These are phyloP conservation scores for Pachysandra terminalis DNA, from an alignment of 164 flowering plant genomes.

Conservation along the genomic window DNA sequence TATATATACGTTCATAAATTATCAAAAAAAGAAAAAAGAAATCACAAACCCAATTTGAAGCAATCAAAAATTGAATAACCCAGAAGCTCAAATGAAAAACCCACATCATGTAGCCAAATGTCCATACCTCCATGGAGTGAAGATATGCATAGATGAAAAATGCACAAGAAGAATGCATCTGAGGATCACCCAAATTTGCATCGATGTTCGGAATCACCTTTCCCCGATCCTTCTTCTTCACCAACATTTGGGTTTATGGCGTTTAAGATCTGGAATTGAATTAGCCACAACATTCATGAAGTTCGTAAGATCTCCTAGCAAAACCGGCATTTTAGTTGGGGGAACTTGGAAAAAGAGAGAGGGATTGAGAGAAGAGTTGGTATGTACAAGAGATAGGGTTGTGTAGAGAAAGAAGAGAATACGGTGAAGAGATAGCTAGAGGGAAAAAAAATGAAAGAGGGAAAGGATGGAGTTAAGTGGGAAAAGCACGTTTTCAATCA, in stretches of 20 bases:
- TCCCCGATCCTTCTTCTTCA: conserved; percentile 18
- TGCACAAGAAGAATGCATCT: conserved; percentile 23
- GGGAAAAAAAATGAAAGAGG: no score
- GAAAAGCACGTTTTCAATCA: no score
- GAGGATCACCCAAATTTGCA: conserved; percentile 22
- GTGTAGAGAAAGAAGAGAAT: no score
- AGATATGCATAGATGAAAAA: conserved; percentile 42
- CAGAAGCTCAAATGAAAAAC: not conserved
- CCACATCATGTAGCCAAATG: not conserved
- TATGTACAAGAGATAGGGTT: no score
- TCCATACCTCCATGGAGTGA: conserved; percentile 49
- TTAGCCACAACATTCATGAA: conserved; percentile 2
- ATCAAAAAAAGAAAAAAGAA: no score
- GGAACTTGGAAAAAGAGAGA: no score
- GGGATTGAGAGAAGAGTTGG: no score
- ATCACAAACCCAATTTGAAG: not conserved
- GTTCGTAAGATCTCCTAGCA: conserved; percentile 50
- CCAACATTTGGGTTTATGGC: conserved; percentile 15
- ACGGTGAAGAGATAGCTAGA: no score
- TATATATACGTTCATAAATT: no score
- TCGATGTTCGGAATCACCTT: conserved; percentile 4
- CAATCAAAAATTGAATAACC: not conserved
- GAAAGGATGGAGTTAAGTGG: no score
- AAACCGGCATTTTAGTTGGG: conserved; percentile 34
- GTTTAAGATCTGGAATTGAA: conserved; percentile 4